Base-by-base conservation (phyloP, 2,329 filamentous ascomycete genomes). In the Madurella fahalii region DNA sequence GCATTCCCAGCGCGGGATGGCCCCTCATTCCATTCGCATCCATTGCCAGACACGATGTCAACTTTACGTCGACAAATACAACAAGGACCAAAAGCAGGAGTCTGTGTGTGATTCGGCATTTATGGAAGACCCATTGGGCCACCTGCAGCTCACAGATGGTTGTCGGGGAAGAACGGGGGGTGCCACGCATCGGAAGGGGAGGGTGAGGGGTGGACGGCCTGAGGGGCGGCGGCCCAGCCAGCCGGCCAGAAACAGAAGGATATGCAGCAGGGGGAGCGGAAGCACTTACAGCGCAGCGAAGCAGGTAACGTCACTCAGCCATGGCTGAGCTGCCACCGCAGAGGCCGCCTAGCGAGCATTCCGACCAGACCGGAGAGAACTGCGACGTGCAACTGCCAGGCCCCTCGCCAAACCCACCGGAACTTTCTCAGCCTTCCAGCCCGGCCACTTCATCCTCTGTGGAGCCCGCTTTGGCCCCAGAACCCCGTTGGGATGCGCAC, bases 61-160 rank as follows among this genome's bases (percentile, higher is more conserved):
- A 32, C 39, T 44, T 8, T 40, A 18, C 39, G n/a, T 47, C 18
- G 16, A 37, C 47, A 9, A 31, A 15, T 34, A 52, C 50, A 40
- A 58, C 18, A 39, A 50, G 37, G 25, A 47, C 20, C 17, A 20
- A 47, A 54, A 49, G 20, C 13, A 47, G 25, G 47, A 52, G 40
- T 32, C 43, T 42, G 52, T 48, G 57, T 44, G 48, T 56, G 49
- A 50, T 45, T 48, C n/a, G 40, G 16, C 18, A n/a, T 34, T 11
- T 40, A 25, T 53, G 43, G 47, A n/a, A 47, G 50, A 34, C 42
- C 40, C 53, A 54, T 59, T 61, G 54, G 54, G 50, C 42, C 44
- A 25, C 53, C 52, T 52, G 44, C 55, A 57, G 48, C 50, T 53
- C 51, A 58, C 61, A 61, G 59, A 57, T 54, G 56, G 55, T 53